Percentiles rank a stretch among this genome's conserved stretches.
These are phyloP conservation scores for Physaria fendleri DNA, from an alignment of 345 rosid species.

Conservation along the genomic window DNA sequence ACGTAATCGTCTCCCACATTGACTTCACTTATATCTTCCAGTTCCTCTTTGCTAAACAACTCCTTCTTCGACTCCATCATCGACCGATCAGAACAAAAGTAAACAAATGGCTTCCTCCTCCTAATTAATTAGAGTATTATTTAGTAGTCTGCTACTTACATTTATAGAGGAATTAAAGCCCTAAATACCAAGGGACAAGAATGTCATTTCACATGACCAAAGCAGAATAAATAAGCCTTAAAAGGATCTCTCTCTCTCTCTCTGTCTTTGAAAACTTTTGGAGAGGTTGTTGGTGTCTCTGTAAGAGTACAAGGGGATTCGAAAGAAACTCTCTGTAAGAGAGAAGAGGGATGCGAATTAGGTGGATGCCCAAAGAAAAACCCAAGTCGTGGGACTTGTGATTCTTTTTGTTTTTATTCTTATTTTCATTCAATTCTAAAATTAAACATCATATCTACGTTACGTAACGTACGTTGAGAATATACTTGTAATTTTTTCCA, in stretches of 20 bases:
- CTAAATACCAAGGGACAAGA: slow-evolving; percentile 1
- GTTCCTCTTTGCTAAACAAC: slow-evolving; percentile 78
- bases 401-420: not conserved
- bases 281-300: slow-evolving; percentile 11
- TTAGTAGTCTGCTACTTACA: not conserved
- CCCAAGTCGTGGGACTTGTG: slow-evolving; percentile 28
- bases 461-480: not conserved
- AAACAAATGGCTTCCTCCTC: not conserved
- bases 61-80: slow-evolving; percentile 40
- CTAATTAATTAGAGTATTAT: not conserved
- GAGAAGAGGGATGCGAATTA: slow-evolving; percentile 36
- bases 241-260: too few species aligned
- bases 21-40: slow-evolving; percentile 73
- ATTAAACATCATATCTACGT: not conserved
- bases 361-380: slow-evolving; percentile 47
- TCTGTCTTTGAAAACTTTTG: too few species aligned
- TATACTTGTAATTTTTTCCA: not conserved
- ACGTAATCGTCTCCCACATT: slow-evolving; percentile 56
- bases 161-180: slow-evolving; percentile 12
- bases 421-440: too few species aligned
- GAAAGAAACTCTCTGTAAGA: not conserved
- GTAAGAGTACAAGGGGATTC: slow-evolving; percentile 4
- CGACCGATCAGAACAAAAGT: slow-evolving; percentile 11
- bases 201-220: slow-evolving; percentile 13
- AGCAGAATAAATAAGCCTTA: slow-evolving; percentile 23